Evolutionary conservation across 352 stramenopile species (phyloP).

Genomic region (Globisporangium paroecandrum): DNA sequence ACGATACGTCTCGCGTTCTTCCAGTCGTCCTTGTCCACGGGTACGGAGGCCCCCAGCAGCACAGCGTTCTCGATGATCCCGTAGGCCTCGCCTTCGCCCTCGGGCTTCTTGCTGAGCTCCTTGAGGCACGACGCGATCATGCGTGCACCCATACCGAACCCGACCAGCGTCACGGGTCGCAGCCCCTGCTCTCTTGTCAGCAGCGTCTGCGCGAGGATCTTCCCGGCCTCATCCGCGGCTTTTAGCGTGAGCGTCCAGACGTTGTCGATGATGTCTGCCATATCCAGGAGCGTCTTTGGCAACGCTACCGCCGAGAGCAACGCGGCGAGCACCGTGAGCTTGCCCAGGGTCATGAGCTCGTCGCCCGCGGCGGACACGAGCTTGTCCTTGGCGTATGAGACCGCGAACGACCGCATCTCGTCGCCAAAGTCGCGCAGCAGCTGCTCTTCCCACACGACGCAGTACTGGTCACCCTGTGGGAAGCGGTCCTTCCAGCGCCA

Average conservation of each 20-base stretch:
- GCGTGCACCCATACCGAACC: slow-evolving; percentile 87
- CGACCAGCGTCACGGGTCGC: slow-evolving; percentile 87
- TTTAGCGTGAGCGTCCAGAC: slow-evolving; percentile 82
- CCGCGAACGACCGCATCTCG: slow-evolving; percentile 78
- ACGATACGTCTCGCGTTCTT: slow-evolving; percentile 60
- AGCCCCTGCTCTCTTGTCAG: slow-evolving; percentile 66
- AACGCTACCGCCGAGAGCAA: slow-evolving; percentile 75
- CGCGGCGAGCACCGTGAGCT: slow-evolving; percentile 68
- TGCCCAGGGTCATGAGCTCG: slow-evolving; percentile 49
- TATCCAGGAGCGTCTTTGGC: slow-evolving; percentile 60
- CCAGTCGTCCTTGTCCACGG: slow-evolving; percentile 68
- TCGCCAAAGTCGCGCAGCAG: slow-evolving; percentile 70
- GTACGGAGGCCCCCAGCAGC: slow-evolving; percentile 77
- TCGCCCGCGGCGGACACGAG: slow-evolving; percentile 56
- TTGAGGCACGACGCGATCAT: slow-evolving; percentile 90
- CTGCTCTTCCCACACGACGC: slow-evolving; percentile 71
- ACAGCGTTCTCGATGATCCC: slow-evolving; percentile 89
- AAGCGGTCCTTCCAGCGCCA: slow-evolving; percentile 86
- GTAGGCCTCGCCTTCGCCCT: slow-evolving; percentile 39
- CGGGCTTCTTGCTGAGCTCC: slow-evolving; percentile 59
- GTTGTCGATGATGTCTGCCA: slow-evolving; percentile 81
- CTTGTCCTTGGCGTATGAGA: slow-evolving; percentile 38
- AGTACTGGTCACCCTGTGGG: slow-evolving; percentile 77
- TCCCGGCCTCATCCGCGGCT: slow-evolving; percentile 60
- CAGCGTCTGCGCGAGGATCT: slow-evolving; percentile 63